Base-by-base conservation (phyloP, 202 grass and related monocot species). In the Digitaria exilis region DNA sequence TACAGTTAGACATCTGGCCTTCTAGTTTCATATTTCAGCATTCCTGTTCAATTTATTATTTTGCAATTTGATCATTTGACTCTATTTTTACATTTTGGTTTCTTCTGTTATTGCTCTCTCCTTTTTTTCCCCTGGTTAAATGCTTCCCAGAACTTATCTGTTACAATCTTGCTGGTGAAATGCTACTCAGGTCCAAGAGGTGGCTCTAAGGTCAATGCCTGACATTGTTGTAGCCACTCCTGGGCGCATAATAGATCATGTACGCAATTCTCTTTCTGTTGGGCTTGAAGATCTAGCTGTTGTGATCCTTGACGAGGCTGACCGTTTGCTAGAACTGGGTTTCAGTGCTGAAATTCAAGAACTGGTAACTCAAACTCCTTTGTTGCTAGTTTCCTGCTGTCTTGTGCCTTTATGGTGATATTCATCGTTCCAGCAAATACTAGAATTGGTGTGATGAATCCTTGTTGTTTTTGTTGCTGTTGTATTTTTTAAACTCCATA, bases 171-270 rank as follows among this genome's bases (percentile, higher is more conserved):
- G 75, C 24, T 75, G 44, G 69, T 58, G 48, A 46, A 61, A 76
- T 82, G 30, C 63, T 73, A 73, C 60, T 24, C 85, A 97, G 95
- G 79, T 89, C 42, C 95, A 97, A 89, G 90, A 98, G 80, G 89
- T 90, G 59, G 92, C 90, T 49, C 85, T 98, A 79, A 95, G 95
- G 84, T 95, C 95, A 60, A 91, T 93, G 89, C 95, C 95, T 90
- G 95, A 98, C 78, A 98, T 98, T 65, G 95, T 98, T 46, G 95
- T 98, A 71, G 92, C 92, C 21, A 98, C 96, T 77, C 96, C 96
- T 81, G 96, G 96, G 24, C 82, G 96, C 83, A 95, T 98, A 85
- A 95, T 98, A 74, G 96, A 98, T 85, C 96, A 98, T 90, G 48
- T 98, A 61, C 82, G 90, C 11, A 98, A 98, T 78, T 91, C 92